Evolutionary conservation across 2,329 filamentous ascomycete species (phyloP), one percentile per base, ranked within the genome.

Genomic region (Septoria petroselini): DNA sequence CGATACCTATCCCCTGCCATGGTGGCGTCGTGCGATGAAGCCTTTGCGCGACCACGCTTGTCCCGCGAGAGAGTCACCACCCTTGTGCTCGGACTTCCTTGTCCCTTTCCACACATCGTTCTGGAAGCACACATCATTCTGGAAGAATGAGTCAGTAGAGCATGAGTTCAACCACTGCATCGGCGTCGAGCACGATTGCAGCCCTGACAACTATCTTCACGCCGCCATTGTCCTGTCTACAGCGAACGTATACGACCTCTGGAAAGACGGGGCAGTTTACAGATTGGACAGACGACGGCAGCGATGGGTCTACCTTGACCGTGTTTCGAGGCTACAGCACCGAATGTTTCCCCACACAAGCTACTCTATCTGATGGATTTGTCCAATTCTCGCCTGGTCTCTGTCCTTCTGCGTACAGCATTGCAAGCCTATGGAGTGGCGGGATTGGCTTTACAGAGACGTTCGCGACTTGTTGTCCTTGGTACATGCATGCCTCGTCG

Each of bases 401-500:
- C 7, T 51, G 48, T 30, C 41, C 48, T 12, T 46, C 41, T 2
- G 48, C 35, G 4, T 51, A 47, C 39, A 42, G 47, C 4, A 51
- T 54, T 14, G 48, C 52, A 8, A 34, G 34, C 9, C 25, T 41
- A 23, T 54, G 52, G 48, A 47, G 18, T 2, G 48, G 42, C 8
- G 42, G 43, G 6, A 34, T 45, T 17, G 27, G 21, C 5, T 37
- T 46, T 5, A 29, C 48, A 7, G 29, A 23, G 9, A 51, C 47
- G 1, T 43, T 31, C n/a, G 52, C 47, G 1, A 41, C 33, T 5
- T 54, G 52, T 30, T 54, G 52, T 48, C 52, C 52, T 11, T 54
- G 52, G 52, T 50, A 50, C 38, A 45, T 54, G 47, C 52, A 46
- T 19, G 52, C 42, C 6, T 54, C 52, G 2, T 41, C 44, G 7